These are phyloP conservation scores for Cercospora sp. DNA, from an alignment of 2,329 filamentous ascomycete genomes.

Conservation along the genomic window DNA sequence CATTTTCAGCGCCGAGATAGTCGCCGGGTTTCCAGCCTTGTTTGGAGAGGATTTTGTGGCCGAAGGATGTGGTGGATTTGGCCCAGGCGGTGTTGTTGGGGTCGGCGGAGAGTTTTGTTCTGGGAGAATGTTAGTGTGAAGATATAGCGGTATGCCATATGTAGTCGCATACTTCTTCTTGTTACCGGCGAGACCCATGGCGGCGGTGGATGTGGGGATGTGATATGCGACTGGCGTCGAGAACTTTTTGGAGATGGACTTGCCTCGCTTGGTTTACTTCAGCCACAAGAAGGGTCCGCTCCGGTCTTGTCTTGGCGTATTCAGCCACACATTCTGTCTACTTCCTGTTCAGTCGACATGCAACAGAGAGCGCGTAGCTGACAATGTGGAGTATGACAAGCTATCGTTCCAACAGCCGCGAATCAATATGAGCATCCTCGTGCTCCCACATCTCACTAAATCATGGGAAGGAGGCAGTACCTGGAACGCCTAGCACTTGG, in stretches of 20 bases:
- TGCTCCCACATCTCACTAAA: not conserved
- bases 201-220: slow-evolving; percentile 17
- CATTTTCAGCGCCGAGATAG: slow-evolving; percentile 74
- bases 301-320: not conserved
- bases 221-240: not conserved
- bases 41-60: slow-evolving; percentile 81
- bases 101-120: slow-evolving; percentile 78
- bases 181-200: slow-evolving; percentile 67
- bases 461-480: slow-evolving; percentile 37
- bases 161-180: slow-evolving; percentile 14
- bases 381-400: not conserved
- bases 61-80: slow-evolving; percentile 76
- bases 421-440: not conserved
- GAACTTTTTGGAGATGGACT: slow-evolving; percentile 11
- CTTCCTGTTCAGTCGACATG: not conserved
- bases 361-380: not conserved
- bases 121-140: slow-evolving; percentile 39
- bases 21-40: slow-evolving; percentile 91
- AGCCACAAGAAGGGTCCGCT: not conserved
- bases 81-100: slow-evolving; percentile 96
- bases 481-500: slow-evolving; percentile 40
- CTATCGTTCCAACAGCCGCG: not conserved
- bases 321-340: not conserved
- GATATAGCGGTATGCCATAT: not conserved
- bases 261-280: not conserved